Conservation (phyloP, 805 yeast species). For the Ogataea trehalophila region DNA sequence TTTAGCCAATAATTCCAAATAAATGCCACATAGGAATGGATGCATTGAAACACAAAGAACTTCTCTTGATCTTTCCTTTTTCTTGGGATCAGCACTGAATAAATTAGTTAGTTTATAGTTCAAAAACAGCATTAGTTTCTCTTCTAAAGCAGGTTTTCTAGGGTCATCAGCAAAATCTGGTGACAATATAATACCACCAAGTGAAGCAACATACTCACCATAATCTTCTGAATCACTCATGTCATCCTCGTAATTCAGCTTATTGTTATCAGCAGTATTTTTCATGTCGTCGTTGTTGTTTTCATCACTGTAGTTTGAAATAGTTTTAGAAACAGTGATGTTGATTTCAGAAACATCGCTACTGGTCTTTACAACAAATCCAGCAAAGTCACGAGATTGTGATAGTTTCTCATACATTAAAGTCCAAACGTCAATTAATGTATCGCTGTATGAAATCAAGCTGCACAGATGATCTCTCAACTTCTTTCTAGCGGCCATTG, state of each 20-base stretch:
- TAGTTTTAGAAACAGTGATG: too few species aligned
- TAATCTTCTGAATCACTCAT: conserved; percentile 28
- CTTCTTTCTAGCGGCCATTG: conserved; percentile 68
- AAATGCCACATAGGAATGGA: conserved; percentile 34
- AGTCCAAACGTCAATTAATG: conserved; percentile 38
- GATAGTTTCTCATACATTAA: conserved; percentile 37
- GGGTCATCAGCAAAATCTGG: conserved; percentile 25
- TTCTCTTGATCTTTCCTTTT: conserved; percentile 70
- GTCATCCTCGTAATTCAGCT: neutral
- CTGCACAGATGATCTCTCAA: conserved; percentile 40
- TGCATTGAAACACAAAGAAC: conserved; percentile 48
- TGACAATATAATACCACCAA: conserved; percentile 57
- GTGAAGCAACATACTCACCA: conserved; percentile 68
- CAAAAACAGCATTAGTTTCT: conserved; percentile 24
- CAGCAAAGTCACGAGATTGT: conserved; percentile 1
- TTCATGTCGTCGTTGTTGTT: too few species aligned
- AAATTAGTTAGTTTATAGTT: conserved; percentile 20
- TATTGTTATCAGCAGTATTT: too few species aligned
- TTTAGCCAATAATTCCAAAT: conserved; percentile 18
- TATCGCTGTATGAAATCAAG: conserved; percentile 32
- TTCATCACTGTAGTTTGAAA: too few species aligned
- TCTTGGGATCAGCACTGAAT: conserved; percentile 23
- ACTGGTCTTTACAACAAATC: conserved; percentile 6
- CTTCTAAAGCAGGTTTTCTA: conserved; percentile 22
- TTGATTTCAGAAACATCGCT: conserved; percentile 2